Evolutionary conservation across 225 moss, liverwort and hornwort species (phyloP), one percentile per base, ranked within the genome.

Genomic region (Bryoerythrophyllum caledonicum): DNA sequence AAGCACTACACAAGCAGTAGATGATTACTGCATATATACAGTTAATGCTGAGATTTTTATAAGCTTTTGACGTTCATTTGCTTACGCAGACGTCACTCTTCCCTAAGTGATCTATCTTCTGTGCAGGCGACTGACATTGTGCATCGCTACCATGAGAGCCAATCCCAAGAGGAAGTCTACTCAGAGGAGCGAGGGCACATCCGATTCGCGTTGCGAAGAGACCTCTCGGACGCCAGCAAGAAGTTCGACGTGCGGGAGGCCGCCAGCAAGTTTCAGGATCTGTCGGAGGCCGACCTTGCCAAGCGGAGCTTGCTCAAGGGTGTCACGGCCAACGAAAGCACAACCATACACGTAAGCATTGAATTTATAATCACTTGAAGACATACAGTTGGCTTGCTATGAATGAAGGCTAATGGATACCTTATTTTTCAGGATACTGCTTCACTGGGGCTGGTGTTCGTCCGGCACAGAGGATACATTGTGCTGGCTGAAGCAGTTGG

Each of bases 241-340:
- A 90, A 85, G 51, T 65, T 83, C 8, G 87, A 81, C 72, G 60
- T 77, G 71, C 83, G 69, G 52, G 68, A 70, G 26, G 81, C 83
- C 20, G 79, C 82, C 62, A 83, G 83, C 32, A 78, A 77, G 41
- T 81, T 81, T 7, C 71, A 68, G 40, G 85, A 79, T 24, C 72
- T 85, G 74, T 66, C 71, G 41, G 79, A 85, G 26, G 26, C 32
- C 24, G 85, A 85, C 55, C 74, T 90, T 57, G 90, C 87, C 14
- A 81, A 73, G 76, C 64, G 87, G 61, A 90, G 87, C 77, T 63
- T 90, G 76, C 76, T 90, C 24, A 90, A 90, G 79, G 90, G 90
- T 76, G 85, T 87, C 10, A 85, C 90, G 62, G 90, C 90, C 43
- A 88, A 90, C 74, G 90, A 90, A 72, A 90, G 90, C 90, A 90